phyloP scores from a whole-genome alignment of 2,329 filamentous ascomycete genomes.

The Cercospora beticola region DNA sequence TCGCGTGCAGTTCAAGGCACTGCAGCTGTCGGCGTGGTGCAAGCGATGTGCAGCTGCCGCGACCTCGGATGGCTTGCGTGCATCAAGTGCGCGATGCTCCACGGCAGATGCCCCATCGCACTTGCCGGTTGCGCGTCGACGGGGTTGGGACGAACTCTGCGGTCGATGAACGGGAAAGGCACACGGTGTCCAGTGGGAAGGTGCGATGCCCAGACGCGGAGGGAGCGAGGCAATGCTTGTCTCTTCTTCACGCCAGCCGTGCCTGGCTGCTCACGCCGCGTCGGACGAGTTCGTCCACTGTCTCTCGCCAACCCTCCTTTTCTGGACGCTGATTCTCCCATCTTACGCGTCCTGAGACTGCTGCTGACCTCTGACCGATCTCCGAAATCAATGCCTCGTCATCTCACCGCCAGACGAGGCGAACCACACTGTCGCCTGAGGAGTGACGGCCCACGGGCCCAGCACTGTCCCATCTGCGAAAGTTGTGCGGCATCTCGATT shows the following conservation, averaged over 20 bases:
- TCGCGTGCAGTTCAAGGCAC: not conserved
- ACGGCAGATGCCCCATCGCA: not conserved
- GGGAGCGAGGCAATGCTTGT: not conserved
- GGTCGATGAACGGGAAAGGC: not conserved
- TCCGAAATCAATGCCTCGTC: not conserved
- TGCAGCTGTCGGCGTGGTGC: not conserved
- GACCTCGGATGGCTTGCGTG: conserved; percentile 7
- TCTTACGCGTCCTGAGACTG: not conserved
- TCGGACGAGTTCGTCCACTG: not conserved
- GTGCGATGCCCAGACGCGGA: not conserved
- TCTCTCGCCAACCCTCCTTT: not conserved
- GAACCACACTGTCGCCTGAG: not conserved
- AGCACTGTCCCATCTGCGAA: not conserved
- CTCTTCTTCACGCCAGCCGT: not conserved
- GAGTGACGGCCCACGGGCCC: not conserved
- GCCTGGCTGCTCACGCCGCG: too few species aligned
- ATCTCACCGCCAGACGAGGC: not conserved
- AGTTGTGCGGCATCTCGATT: not conserved
- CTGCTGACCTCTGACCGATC: not conserved
- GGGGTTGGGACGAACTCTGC: not conserved
- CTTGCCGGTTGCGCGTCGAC: not conserved
- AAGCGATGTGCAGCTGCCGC: not conserved
- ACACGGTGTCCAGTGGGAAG: not conserved
- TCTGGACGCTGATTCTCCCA: not conserved
- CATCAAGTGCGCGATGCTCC: not conserved